Conservation (phyloP, 148 eudicot genomes). For the Diospyros lotus region DNA sequence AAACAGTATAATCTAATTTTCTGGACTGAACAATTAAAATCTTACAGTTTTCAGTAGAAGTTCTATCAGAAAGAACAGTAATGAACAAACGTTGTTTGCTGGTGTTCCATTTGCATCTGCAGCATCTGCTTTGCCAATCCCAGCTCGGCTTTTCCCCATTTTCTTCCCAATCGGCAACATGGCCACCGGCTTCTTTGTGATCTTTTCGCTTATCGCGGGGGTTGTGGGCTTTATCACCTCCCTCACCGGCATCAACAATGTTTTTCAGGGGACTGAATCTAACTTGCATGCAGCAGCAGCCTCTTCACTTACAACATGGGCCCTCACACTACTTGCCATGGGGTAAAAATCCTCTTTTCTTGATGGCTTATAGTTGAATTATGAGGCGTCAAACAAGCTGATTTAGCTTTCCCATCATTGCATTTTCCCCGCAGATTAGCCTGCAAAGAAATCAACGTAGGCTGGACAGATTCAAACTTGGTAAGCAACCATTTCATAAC, state of each 20-base stretch:
- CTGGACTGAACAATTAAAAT: no score
- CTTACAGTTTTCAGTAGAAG: no score
- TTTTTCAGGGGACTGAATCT: slow-evolving; percentile 44
- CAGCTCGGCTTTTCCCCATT: slow-evolving; percentile 81
- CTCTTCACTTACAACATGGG: slow-evolving; percentile 67
- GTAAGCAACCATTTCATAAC: slow-evolving; percentile 28
- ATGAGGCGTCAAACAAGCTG: background rate
- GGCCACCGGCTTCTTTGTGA: slow-evolving; percentile 82
- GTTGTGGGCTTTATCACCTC: slow-evolving; percentile 70
- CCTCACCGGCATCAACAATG: slow-evolving; percentile 48
- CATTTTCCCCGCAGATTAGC: slow-evolving; percentile 51
- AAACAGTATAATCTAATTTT: no score
- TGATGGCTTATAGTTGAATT: background rate
- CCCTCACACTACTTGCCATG: slow-evolving; percentile 83
- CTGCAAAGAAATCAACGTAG: slow-evolving; percentile 71
- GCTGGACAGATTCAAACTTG: slow-evolving; percentile 59
- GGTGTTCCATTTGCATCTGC: slow-evolving; percentile 1
- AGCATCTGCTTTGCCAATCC: slow-evolving; percentile 64
- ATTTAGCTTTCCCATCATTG: background rate
- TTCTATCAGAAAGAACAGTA: no score
- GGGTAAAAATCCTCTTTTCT: slow-evolving; percentile 38
- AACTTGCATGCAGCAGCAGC: slow-evolving; percentile 62
- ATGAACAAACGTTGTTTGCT: no score
- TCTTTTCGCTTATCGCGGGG: slow-evolving; percentile 73
- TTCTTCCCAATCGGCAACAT: slow-evolving; percentile 81